phyloP scores from a whole-genome alignment of 495 filamentous ascomycete genomes.

The Hyaloscypha hepaticicola region DNA sequence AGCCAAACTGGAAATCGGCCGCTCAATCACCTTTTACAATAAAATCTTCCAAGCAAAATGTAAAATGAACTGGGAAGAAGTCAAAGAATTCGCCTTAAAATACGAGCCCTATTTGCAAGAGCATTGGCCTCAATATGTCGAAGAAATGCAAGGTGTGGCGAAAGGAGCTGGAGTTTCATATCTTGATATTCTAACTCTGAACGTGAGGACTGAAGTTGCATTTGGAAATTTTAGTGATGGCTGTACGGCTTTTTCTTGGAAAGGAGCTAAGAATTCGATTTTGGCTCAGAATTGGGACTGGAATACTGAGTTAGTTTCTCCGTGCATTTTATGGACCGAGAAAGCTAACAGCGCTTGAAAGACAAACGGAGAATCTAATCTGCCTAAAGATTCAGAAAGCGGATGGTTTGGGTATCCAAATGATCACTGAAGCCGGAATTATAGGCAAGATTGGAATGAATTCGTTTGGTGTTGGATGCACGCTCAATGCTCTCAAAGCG shows the following conservation, averaged over 20 bases:
- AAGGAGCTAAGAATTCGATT: conserved; percentile 39
- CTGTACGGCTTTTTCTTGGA: conserved; percentile 61
- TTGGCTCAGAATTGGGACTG: conserved; percentile 73
- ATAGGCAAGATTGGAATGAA: conserved; percentile 74
- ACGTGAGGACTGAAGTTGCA: conserved; percentile 66
- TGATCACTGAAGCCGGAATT: conserved; percentile 64
- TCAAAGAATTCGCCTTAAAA: conserved; percentile 42
- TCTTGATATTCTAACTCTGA: conserved; percentile 62
- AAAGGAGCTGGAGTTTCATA: conserved; percentile 54
- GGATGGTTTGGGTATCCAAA: conserved; percentile 32
- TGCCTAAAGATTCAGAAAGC: conserved; percentile 51
- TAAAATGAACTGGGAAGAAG: conserved; percentile 49
- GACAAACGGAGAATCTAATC: conserved; percentile 52
- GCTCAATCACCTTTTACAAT: conserved; percentile 52
- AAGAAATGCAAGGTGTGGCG: conserved; percentile 58
- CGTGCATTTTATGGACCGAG: no score
- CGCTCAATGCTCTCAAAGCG: conserved; percentile 65
- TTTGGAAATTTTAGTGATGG: conserved; percentile 56
- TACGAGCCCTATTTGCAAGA: conserved; percentile 43
- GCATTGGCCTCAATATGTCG: conserved; percentile 46
- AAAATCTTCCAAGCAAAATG: conserved; percentile 49
- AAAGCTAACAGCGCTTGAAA: no score
- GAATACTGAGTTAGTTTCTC: conserved; percentile 30
- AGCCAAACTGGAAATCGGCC: conserved; percentile 44
- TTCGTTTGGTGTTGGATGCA: conserved; percentile 59